These are phyloP conservation scores for Colletotrichum liriopes DNA, from an alignment of 2,329 filamentous ascomycete species.

Conservation along the genomic window DNA sequence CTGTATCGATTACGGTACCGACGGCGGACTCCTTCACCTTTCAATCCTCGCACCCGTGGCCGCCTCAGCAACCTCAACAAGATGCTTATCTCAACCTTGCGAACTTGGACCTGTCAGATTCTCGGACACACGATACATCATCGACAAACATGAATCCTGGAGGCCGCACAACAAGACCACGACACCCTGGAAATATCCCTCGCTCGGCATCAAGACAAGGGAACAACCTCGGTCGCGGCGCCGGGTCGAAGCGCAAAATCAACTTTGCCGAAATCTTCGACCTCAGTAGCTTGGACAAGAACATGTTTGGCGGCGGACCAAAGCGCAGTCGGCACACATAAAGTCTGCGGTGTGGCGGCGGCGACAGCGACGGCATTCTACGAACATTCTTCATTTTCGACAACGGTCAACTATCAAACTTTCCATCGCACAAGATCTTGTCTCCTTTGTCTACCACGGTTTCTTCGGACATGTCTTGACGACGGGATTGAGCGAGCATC, in stretches of 20 bases:
- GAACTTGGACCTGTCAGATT: slow-evolving; percentile 73
- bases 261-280: slow-evolving; percentile 85
- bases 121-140: slow-evolving; percentile 57
- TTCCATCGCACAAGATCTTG: slow-evolving; percentile 3
- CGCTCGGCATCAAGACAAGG: slow-evolving; percentile 40
- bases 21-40: slow-evolving; percentile 79
- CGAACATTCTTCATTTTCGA: slow-evolving; percentile 24
- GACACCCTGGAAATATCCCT: slow-evolving; percentile 39
- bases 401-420: slow-evolving; percentile 18
- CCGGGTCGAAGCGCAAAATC: slow-evolving; percentile 81
- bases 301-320: slow-evolving; percentile 64
- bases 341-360: slow-evolving; percentile 27
- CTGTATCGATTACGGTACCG: slow-evolving; percentile 63
- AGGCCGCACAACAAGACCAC: slow-evolving; percentile 36
- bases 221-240: slow-evolving; percentile 71
- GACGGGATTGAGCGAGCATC: slow-evolving; percentile 40
- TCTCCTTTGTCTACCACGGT: slow-evolving; percentile 27
- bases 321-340: slow-evolving; percentile 68
- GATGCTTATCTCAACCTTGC: slow-evolving; percentile 73
- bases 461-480: slow-evolving; percentile 34
- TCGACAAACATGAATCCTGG: slow-evolving; percentile 46
- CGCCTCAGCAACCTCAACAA: slow-evolving; percentile 58
- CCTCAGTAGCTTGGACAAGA: slow-evolving; percentile 76
- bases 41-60: slow-evolving; percentile 73
- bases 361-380: neutral